Evolutionary conservation across 371 early-diverging fungal species (phyloP).

Genomic region (Rhizopus sp.): DNA sequence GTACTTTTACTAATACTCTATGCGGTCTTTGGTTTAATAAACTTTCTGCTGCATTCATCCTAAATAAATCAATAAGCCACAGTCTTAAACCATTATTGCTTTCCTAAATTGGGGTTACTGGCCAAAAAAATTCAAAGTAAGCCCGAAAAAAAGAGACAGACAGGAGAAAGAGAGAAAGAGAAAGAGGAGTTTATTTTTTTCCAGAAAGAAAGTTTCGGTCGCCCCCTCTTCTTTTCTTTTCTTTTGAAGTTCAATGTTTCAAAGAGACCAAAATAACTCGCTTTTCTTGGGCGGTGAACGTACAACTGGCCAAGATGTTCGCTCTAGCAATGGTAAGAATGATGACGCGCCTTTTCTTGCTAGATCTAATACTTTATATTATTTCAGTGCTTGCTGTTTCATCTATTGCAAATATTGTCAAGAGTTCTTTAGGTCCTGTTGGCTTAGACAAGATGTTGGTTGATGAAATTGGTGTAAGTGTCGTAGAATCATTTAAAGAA

Average conservation of each 20-base stretch:
- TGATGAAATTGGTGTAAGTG: slow-evolving; percentile 96
- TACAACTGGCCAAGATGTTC: slow-evolving; percentile 91
- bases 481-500: neutral
- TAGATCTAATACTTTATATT: neutral
- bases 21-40: no score
- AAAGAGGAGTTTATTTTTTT: no score
- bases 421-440: slow-evolving; percentile 98
- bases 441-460: slow-evolving; percentile 99
- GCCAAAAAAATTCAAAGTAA: neutral
- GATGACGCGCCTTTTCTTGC: slow-evolving; percentile 11
- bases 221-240: neutral
- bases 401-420: slow-evolving; percentile 98
- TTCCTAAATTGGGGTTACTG: neutral
- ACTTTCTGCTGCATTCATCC: no score
- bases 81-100: neutral
- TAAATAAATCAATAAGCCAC: neutral
- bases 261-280: slow-evolving; percentile 21
- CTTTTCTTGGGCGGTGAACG: slow-evolving; percentile 88
- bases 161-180: no score
- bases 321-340: slow-evolving; percentile 91
- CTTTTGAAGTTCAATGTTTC: slow-evolving; percentile 14
- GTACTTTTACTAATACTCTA: no score
- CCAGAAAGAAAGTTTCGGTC: neutral
- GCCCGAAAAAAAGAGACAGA: neutral
- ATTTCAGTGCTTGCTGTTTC: slow-evolving; percentile 64